Base-by-base conservation (phyloP, 2,329 filamentous ascomycete genomes). In the Sporothrix sp. region DNA sequence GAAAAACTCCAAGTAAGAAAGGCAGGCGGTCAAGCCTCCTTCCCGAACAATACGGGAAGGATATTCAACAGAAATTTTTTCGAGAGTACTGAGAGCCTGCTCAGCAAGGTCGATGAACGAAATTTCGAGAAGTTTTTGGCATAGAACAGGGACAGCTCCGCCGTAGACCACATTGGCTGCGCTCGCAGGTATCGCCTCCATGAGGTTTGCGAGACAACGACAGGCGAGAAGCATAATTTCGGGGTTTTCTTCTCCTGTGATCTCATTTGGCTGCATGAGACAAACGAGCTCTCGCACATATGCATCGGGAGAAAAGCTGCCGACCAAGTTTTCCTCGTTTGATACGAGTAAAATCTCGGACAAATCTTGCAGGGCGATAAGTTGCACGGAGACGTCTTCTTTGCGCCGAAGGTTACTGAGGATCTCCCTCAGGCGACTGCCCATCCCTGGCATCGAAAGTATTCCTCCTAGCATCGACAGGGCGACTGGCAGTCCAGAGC, bases 151-250 rank as follows among this genome's bases (percentile, higher is more conserved):
- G 5, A 98, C 93, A 30, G 93, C 93, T 45, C 89, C 88, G n/a
- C 90, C 91, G 63, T 97, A 97, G 4, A 97, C 93, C 13, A 98
- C 89, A 63, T 95, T 96, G 11, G 89, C 87, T 44, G 93, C 93
- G 52, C 91, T 91, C 30, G 88, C 84, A 18, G 93, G 90, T 27
- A 98, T 72, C 23, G 91, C 94, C 66, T 98, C 93, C 93, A 98
- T 98, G 50, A 98, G 68, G 64, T 98, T 97, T 53, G 93, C 93
- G 60, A 98, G 78, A 66, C 88, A 97, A 54, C 94, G 85, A 63
- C 93, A 98, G 18, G 93, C 91, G 54, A 97, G 75, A 11, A 98
- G 81, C 91, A 97, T 97, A 55, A 97, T 87, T 66, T 98, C 93
- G 0, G 90, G 87, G 59, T 95, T 96, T 64, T 94, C 89, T 60